Percentiles rank a stretch among this genome's conserved stretches.
phyloP scores from a whole-genome alignment of 495 filamentous ascomycete species.

The Aspergillus sclerotioniger region DNA sequence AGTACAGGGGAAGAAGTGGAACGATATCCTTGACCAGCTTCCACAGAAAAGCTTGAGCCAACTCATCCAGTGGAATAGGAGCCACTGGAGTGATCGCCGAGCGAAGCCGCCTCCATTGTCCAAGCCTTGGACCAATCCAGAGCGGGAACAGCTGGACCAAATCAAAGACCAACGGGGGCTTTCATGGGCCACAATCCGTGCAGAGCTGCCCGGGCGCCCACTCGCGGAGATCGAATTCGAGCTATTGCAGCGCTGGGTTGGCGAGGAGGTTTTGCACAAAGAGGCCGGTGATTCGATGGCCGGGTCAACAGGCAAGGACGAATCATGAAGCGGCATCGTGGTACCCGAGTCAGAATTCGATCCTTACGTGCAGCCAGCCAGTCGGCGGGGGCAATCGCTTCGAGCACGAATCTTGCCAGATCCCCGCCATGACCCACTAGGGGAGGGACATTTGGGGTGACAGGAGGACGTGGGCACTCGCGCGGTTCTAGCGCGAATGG shows the following conservation, averaged over 20 bases:
- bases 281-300: not conserved
- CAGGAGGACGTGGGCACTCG: not conserved
- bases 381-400: slow-evolving; percentile 6
- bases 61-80: slow-evolving; percentile 27
- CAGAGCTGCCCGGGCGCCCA: slow-evolving; percentile 30
- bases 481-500: not conserved
- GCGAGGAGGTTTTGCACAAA: slow-evolving; percentile 11
- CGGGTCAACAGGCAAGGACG: not conserved
- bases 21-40: slow-evolving; percentile 30
- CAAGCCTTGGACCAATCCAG: slow-evolving; percentile 33
- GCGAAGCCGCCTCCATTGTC: slow-evolving; percentile 32
- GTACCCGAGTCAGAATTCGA: slow-evolving; percentile 8
- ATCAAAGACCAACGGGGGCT: slow-evolving; percentile 31
- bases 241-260: slow-evolving; percentile 38
- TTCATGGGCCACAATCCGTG: slow-evolving; percentile 33
- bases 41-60: slow-evolving; percentile 25
- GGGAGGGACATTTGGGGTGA: slow-evolving; percentile 14
- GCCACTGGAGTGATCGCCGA: slow-evolving; percentile 36
- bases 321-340: slow-evolving; percentile 9
- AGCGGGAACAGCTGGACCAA: slow-evolving; percentile 27
- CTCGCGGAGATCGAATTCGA: slow-evolving; percentile 39
- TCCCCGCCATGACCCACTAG: slow-evolving; percentile 5
- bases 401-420: slow-evolving; percentile 3
- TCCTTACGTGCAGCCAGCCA: slow-evolving; percentile 6
- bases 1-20: slow-evolving; percentile 29